phyloP scores from a whole-genome alignment of 345 rosid species.

The Adansonia digitata region DNA sequence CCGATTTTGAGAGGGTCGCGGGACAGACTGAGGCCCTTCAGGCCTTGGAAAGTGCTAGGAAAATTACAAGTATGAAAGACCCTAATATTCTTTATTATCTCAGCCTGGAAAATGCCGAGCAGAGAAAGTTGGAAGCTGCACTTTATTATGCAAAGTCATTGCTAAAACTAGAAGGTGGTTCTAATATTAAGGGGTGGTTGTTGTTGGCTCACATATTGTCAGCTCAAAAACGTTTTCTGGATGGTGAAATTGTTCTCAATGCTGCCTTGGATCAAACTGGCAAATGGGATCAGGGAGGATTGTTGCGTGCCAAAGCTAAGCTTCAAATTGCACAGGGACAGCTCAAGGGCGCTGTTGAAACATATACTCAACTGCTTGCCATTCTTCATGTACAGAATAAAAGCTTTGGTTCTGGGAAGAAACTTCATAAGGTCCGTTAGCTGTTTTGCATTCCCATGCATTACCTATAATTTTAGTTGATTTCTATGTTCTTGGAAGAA shows the following conservation, averaged over 20 bases:
- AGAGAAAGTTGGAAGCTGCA: slow-evolving; percentile 66
- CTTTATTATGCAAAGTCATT: slow-evolving; percentile 39
- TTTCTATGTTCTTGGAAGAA: background rate
- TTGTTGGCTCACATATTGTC: slow-evolving; percentile 72
- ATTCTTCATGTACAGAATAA: slow-evolving; percentile 67
- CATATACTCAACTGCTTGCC: slow-evolving; percentile 68
- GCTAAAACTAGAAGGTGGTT: slow-evolving; percentile 55
- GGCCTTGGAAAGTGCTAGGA: slow-evolving; percentile 47
- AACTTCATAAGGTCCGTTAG: slow-evolving; percentile 41
- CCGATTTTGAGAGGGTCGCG: slow-evolving; percentile 43
- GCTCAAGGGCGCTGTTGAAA: slow-evolving; percentile 46
- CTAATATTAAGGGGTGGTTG: slow-evolving; percentile 58
- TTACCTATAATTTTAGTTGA: background rate
- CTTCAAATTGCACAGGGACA: slow-evolving; percentile 63
- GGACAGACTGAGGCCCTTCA: slow-evolving; percentile 57
- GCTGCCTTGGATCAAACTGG: slow-evolving; percentile 71
- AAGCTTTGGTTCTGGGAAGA: slow-evolving; percentile 42
- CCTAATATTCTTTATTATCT: slow-evolving; percentile 53
- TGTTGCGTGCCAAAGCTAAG: slow-evolving; percentile 71
- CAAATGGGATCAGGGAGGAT: slow-evolving; percentile 80
- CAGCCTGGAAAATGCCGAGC: slow-evolving; percentile 66
- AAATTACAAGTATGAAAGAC: slow-evolving; percentile 40
- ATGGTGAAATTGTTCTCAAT: slow-evolving; percentile 52
- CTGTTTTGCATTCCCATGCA: background rate
- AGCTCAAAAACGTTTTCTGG: slow-evolving; percentile 52